Base-by-base conservation (phyloP, 139 green algal species). In the Chlamydomonas sp. region DNA sequence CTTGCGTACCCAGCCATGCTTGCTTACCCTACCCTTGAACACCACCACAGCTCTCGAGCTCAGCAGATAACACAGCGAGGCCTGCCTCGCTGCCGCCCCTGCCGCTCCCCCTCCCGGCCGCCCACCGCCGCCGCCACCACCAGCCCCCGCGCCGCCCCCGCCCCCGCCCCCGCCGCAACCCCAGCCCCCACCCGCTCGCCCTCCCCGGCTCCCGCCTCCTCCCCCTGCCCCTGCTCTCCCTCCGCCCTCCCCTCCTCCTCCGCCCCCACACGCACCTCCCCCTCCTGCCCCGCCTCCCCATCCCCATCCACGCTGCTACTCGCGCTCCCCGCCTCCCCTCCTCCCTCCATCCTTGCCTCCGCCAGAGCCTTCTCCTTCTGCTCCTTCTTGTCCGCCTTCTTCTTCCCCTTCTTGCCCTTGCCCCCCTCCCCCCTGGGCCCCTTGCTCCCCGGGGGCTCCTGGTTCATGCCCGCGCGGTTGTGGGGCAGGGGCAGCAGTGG, bases 401-500 rank as follows among this genome's bases (percentile, higher is more conserved):
- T 59, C 71, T 77, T 77, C 71, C 59, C 59, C 20, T 20, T 16
- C 71, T 77, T 77, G 71, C 18, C n/a, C 20, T 12, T 16, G 20
- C 4, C 9, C 71, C 9, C n/a, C n/a, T 77, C 20, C 20, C 20
- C 5, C 71, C 18, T 4, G 16, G 5, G 58, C 18, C 66, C 3
- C 58, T 64, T 60, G 63, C 6, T 66, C 66, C 61, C 71, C 18
- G 82, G 82, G 60, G 69, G 82, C 1, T 31, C 60, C 71, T 86
- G 82, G 82, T 73, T 80, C 20, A 74, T 20, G 3, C 82, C 82
- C 2, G 82, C 82, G 4, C 82, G 60, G 69, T n/a, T 80, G 60
- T 18, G 5, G 6, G 69, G 82, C 7, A 0, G 0, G 59, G 82
- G 82, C 82, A 86, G 61, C 8, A 57, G 20, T 0, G 82, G 59